phyloP scores from a whole-genome alignment of 306 rosid species.

The Senna siamea region DNA sequence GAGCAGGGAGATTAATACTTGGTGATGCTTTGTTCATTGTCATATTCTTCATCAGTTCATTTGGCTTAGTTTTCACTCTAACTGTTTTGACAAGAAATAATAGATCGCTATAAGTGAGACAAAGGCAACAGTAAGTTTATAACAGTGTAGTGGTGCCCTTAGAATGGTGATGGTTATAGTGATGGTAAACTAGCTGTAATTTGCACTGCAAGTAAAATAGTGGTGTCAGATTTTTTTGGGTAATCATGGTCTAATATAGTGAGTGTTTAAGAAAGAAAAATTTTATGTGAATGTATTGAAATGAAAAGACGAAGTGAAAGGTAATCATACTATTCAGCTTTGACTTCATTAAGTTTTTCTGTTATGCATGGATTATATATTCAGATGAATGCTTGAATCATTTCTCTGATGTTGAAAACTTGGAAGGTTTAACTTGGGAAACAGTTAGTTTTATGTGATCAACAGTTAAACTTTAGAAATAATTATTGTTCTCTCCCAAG shows the following conservation, averaged over 20 bases:
- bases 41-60: conserved; percentile 13
- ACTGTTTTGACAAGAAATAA: conserved; percentile 22
- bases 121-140: background rate
- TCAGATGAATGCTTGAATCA: background rate
- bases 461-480: too few species aligned
- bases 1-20: conserved; percentile 10
- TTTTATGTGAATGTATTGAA: background rate
- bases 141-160: conserved; percentile 22
- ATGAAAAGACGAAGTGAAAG: background rate
- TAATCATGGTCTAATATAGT: too few species aligned
- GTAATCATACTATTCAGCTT: background rate
- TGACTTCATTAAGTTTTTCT: background rate
- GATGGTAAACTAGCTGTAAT: too few species aligned
- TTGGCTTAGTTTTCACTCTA: conserved; percentile 7
- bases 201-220: background rate
- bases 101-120: conserved; percentile 18
- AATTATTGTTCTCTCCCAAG: too few species aligned
- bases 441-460: background rate
- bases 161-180: too few species aligned
- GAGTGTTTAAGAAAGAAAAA: background rate
- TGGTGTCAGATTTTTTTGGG: background rate
- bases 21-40: conserved; percentile 28
- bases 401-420: background rate
- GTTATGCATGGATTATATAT: background rate
- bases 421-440: background rate